phyloP scores from a whole-genome alignment of 352 stramenopile genomes.

The Stramenopiles sp. region DNA sequence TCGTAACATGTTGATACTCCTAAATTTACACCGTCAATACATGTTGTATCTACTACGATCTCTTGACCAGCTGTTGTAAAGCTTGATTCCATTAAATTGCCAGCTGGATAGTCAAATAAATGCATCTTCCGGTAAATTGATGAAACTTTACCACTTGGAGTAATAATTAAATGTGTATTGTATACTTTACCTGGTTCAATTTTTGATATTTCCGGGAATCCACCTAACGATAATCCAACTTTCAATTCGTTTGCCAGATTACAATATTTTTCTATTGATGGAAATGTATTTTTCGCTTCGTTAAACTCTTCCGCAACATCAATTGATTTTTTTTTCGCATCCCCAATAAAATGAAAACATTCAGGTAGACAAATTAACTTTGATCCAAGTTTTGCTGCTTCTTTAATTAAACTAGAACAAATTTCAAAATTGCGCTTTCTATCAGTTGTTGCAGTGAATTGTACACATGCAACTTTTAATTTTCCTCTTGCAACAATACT shows the following conservation, averaged over 20 bases:
- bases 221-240: conserved; percentile 19
- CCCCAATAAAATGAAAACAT: conserved; percentile 22
- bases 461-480: neutral
- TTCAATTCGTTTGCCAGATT: conserved; percentile 15
- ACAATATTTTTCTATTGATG: conserved; percentile 7
- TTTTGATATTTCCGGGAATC: conserved; percentile 16
- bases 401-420: neutral
- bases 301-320: conserved; percentile 15
- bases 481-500: neutral
- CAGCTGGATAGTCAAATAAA: conserved; percentile 47
- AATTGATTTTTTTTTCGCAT: conserved; percentile 15
- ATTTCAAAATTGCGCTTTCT: neutral
- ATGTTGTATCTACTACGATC: conserved; percentile 18
- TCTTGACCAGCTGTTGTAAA: conserved; percentile 33
- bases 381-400: neutral
- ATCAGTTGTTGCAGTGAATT: neutral
- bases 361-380: conserved; percentile 18
- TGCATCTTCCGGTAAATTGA: conserved; percentile 48
- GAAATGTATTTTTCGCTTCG: neutral
- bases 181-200: conserved; percentile 26
- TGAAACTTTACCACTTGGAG: conserved; percentile 25
- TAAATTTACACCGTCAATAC: conserved; percentile 15
- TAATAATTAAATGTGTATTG: conserved; percentile 48
- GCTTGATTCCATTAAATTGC: conserved; percentile 36
- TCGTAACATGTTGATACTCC: conserved; percentile 61